Evolutionary conservation across 306 rosid species (phyloP).

Genomic region (Dryas alaskensis): DNA sequence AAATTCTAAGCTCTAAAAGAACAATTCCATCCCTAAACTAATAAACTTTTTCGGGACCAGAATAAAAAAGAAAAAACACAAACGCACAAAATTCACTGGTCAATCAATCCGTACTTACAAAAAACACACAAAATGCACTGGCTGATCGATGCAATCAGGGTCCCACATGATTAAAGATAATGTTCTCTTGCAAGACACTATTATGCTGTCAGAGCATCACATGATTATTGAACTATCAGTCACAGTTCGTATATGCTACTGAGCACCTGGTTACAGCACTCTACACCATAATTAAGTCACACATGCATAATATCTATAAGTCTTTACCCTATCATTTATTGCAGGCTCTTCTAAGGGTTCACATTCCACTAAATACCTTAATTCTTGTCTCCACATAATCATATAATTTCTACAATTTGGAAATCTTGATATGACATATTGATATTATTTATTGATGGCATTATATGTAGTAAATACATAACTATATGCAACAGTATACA

Average conservation of each 20-base stretch:
- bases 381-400: background rate
- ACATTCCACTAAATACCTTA: background rate
- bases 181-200: too few species aligned
- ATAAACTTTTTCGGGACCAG: too few species aligned
- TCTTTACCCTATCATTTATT: background rate
- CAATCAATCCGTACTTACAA: too few species aligned
- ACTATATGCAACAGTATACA: background rate
- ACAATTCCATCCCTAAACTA: too few species aligned
- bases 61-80: too few species aligned
- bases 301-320: background rate
- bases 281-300: background rate
- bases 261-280: background rate
- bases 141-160: too few species aligned
- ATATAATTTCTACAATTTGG: background rate
- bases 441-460: background rate
- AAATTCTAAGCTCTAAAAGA: too few species aligned
- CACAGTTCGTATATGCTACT: background rate
- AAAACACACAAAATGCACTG: too few species aligned
- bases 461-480: background rate
- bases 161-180: too few species aligned
- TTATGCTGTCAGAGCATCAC: background rate
- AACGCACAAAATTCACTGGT: too few species aligned
- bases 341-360: background rate
- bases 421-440: background rate
- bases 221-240: background rate